Conservation (phyloP, 2,329 filamentous ascomycete species). For the Dothistroma pini region DNA sequence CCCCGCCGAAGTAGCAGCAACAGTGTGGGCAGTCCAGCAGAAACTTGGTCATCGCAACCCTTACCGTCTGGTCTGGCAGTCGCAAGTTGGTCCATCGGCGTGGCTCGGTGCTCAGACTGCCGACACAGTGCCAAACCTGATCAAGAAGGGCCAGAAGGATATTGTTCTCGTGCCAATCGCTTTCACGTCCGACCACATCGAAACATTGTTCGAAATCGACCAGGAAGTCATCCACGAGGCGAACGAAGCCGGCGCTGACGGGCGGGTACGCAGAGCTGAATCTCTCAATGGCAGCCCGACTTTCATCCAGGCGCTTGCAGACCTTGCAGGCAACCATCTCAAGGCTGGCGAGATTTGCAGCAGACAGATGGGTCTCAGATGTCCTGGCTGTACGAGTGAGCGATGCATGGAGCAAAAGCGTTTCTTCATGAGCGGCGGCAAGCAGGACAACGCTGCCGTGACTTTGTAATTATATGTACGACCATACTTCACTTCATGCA, state of each 20-base stretch:
- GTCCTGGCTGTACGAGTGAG: slow-evolving; percentile 89
- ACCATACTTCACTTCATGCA: slow-evolving; percentile 3
- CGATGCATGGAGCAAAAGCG: slow-evolving; percentile 74
- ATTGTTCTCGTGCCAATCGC: slow-evolving; percentile 90
- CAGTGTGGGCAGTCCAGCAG: slow-evolving; percentile 95
- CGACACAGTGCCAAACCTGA: slow-evolving; percentile 80
- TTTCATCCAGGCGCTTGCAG: slow-evolving; percentile 85
- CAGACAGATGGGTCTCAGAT: slow-evolving; percentile 82
- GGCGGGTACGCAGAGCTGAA: slow-evolving; percentile 75
- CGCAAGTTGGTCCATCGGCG: slow-evolving; percentile 89
- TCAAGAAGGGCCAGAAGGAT: slow-evolving; percentile 87
- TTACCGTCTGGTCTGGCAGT: slow-evolving; percentile 96
- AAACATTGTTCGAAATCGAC: slow-evolving; percentile 92
- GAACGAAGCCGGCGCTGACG: slow-evolving; percentile 64
- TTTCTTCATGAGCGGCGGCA: slow-evolving; percentile 51
- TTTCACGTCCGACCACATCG: slow-evolving; percentile 98
- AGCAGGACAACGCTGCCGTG: slow-evolving; percentile 27
- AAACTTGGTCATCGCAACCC: slow-evolving; percentile 81
- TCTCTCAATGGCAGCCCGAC: slow-evolving; percentile 86
- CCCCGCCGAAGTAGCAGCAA: slow-evolving; percentile 90
- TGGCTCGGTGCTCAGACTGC: slow-evolving; percentile 96
- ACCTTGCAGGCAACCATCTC: slow-evolving; percentile 79
- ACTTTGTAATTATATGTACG: slow-evolving; percentile 24
- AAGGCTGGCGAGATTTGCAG: slow-evolving; percentile 68
- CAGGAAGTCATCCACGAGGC: slow-evolving; percentile 91